Conservation (phyloP, 441 rosid genomes). For the Pelargonium fulgidum region DNA sequence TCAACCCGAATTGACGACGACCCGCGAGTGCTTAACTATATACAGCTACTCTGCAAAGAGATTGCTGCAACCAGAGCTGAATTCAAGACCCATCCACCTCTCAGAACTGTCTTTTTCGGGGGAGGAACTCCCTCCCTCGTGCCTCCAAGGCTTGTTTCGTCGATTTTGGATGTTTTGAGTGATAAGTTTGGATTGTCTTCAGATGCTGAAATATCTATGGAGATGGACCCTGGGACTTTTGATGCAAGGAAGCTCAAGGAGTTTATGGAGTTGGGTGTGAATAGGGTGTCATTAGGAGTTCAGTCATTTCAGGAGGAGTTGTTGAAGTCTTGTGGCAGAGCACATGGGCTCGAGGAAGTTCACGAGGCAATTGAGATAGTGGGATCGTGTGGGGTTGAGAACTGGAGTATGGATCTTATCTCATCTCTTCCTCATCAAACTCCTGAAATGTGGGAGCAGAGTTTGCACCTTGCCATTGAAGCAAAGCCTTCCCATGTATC, state of each 20-base stretch:
- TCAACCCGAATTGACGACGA: slow-evolving; percentile 38
- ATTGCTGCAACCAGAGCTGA: slow-evolving; percentile 48
- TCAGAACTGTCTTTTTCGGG: slow-evolving; percentile 79
- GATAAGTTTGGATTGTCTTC: slow-evolving; percentile 49
- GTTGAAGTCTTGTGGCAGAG: slow-evolving; percentile 83
- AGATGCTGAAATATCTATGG: slow-evolving; percentile 80
- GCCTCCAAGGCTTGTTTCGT: slow-evolving; percentile 58
- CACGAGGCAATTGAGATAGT: slow-evolving; percentile 68
- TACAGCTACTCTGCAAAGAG: slow-evolving; percentile 53
- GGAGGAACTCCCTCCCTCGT: slow-evolving; percentile 97
- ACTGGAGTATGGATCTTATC: slow-evolving; percentile 93
- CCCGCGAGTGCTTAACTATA: slow-evolving; percentile 65
- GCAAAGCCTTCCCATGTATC: slow-evolving; percentile 70
- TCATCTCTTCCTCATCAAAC: slow-evolving; percentile 90
- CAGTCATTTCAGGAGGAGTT: slow-evolving; percentile 88
- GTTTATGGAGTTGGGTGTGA: slow-evolving; percentile 61
- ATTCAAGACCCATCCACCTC: slow-evolving; percentile 37
- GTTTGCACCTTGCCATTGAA: slow-evolving; percentile 52
- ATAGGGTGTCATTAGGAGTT: slow-evolving; percentile 88
- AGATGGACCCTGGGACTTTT: slow-evolving; percentile 96
- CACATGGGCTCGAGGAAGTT: slow-evolving; percentile 69
- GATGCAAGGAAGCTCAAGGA: slow-evolving; percentile 46
- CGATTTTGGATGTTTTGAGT: slow-evolving; percentile 51
- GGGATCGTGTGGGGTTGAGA: slow-evolving; percentile 53
- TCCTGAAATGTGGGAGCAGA: slow-evolving; percentile 75